Evolutionary conservation across 805 yeast species (phyloP).

Genomic region (Sungouiozyma intestinalis): DNA sequence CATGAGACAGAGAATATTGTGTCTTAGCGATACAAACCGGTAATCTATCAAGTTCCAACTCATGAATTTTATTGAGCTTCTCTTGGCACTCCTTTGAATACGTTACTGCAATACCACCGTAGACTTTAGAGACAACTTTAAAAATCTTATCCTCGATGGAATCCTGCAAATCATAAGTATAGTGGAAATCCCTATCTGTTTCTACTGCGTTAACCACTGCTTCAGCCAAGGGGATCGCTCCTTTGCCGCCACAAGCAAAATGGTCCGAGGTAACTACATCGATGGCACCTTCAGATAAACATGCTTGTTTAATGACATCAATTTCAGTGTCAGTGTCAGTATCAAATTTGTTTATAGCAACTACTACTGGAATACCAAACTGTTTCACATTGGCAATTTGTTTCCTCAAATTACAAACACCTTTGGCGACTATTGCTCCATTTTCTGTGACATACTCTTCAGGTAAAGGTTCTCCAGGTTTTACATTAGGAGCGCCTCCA

Average conservation of each 20-base stretch:
- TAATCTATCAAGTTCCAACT: slow-evolving; percentile 80
- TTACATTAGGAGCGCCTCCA: slow-evolving; percentile 96
- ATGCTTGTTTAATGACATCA: slow-evolving; percentile 66
- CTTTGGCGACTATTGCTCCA: slow-evolving; percentile 62
- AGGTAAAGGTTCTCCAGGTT: slow-evolving; percentile 85
- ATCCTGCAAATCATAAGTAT: slow-evolving; percentile 60
- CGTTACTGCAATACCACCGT: slow-evolving; percentile 82
- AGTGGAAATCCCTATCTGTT: slow-evolving; percentile 39
- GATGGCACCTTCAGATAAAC: slow-evolving; percentile 83
- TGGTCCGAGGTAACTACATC: slow-evolving; percentile 87
- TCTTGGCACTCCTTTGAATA: slow-evolving; percentile 69
- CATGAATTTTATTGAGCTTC: slow-evolving; percentile 71
- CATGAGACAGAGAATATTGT: slow-evolving; percentile 92
- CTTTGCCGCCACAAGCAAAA: slow-evolving; percentile 93
- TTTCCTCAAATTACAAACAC: slow-evolving; percentile 81
- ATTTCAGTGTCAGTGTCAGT: slow-evolving; percentile 77
- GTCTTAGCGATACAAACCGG: slow-evolving; percentile 98
- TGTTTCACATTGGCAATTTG: slow-evolving; percentile 78
- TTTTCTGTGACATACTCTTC: slow-evolving; percentile 72
- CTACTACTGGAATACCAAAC: slow-evolving; percentile 87
- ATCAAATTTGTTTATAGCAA: slow-evolving; percentile 82
- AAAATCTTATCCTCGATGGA: slow-evolving; percentile 72
- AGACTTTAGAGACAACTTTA: slow-evolving; percentile 77
- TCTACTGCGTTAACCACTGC: slow-evolving; percentile 69
- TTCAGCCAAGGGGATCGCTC: slow-evolving; percentile 75